Evolutionary conservation across 345 rosid species (phyloP), one percentile per base, ranked within the genome.

Genomic region (Boechera retrofracta): DNA sequence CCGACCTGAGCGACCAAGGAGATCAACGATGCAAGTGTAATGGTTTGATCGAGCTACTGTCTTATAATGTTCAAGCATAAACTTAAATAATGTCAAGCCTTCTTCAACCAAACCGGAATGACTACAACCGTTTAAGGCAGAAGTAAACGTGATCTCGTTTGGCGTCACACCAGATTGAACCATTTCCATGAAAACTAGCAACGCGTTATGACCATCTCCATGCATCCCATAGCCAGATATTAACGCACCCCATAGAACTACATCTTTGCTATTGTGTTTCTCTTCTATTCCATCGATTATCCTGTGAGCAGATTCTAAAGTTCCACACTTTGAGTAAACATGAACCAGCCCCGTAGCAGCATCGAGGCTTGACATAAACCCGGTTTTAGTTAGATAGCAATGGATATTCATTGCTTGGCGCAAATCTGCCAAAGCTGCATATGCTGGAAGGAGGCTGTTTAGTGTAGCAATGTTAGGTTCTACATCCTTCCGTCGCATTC

Each of bases 381-480:
- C 90, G 49, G 85, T 78, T 71, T 64, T 86, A 5, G 71, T 71
- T 44, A 89, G 60, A 61, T 82, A 86, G 68, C 87, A 78, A 72
- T 89, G 89, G 11, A 89, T 75, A 80, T 82, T 76, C 74, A 41
- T 81, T 61, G 89, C 85, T 64, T 82, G 88, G 44, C 73, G 80
- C 67, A 84, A 67, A 81, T 89, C 88, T 42, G 87, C 87, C 79
- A 79, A 80, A 75, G 70, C 67, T 69, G 91, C 81, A 77, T 82
- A 87, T 24, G 91, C 88, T 24, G 87, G 90, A 82, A 89, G 91
- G 59, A 89, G 76, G 79, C 91, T 83, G 55, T 85, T 89, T 56
- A 86, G 54, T 73, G 94, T 85, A 68, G 86, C 91, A 47, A 52
- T 77, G 62, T 86, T 72, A 7, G 86, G 78, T 39, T 86, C 82